Evolutionary conservation across 441 rosid genomes (phyloP), one percentile per base, ranked within the genome.

Genomic region (Erodium chrysanthum): DNA sequence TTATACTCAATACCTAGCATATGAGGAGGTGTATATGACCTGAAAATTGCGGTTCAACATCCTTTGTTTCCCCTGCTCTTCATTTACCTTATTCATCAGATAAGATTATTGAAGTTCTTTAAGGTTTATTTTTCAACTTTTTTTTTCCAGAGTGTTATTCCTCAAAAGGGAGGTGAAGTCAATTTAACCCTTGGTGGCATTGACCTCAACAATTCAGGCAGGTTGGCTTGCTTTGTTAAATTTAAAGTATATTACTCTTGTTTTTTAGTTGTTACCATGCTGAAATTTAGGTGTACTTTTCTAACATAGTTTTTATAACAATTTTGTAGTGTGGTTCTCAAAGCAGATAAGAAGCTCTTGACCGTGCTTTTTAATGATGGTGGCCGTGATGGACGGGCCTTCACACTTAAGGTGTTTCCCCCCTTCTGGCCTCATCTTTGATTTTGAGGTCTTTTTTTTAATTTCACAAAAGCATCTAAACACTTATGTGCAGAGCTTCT

Each of bases 161-260:
- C 87, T 71, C 97, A 85, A 82, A 92, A 75, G 76, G 98, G 98
- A 52, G 70, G 85, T 86, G 99, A 95, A 85, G 92, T 87, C 66
- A 92, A 95, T 83, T 83, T 90, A 80, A 95, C 91, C 64, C 97
- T 95, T 65, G 99, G 99, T 67, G 99, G 99, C 72, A 92, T 95
- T 83, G 98, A 95, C 80, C 98, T 95, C 88, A 92, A 95, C 98
- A 95, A 85, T 86, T 95, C 98, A 92, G 99, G 99, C 97, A 95
- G 99, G 99, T 95, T 82, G 86, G 99, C 90, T 82, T 82, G 75
- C 80, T 77, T 76, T 80, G 6, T 73, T 68, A 31, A 65, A 71
- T 71, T 76, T 71, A 50, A 69, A 71, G 63, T 65, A 58, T 10
- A 58, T 58, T 11, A 20, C 63, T 58, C 27, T 9, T 21, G 21